Percentiles rank a stretch among this genome's conserved stretches.
These are phyloP conservation scores for Penicillium sp. DNA, from an alignment of 2,329 filamentous ascomycete species.

Conservation along the genomic window DNA sequence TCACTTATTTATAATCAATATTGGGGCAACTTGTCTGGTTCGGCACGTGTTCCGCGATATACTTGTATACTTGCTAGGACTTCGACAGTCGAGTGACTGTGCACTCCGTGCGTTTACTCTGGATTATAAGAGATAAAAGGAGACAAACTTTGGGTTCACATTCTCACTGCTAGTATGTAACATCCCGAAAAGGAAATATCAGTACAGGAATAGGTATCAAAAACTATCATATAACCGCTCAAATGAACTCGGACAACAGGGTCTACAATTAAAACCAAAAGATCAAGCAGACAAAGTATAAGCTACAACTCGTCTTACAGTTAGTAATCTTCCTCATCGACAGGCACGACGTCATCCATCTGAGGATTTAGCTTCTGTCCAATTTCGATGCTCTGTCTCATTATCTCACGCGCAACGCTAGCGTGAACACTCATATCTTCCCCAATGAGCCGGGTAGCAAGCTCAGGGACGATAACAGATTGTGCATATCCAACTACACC, in stretches of 20 bases:
- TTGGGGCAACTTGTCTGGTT: not conserved
- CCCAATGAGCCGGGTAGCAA: constrained; percentile 56
- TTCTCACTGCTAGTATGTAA: not conserved
- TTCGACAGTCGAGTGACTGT: not conserved
- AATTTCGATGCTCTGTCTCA: constrained; percentile 67
- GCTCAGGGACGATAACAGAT: constrained; percentile 74
- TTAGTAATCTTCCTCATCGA: not conserved
- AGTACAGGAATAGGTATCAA: not conserved
- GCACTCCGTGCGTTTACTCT: not conserved
- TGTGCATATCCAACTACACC: constrained; percentile 71
- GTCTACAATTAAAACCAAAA: too few species aligned
- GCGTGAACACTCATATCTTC: constrained; percentile 57
- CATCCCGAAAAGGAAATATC: not conserved
- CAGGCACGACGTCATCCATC: constrained; percentile 54
- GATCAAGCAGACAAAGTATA: not conserved
- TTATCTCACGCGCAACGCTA: constrained; percentile 54
- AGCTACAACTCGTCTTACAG: not conserved
- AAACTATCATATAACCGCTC: not conserved
- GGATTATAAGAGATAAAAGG: not conserved
- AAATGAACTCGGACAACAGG: not conserved
- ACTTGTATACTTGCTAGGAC: not conserved
- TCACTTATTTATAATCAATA: not conserved
- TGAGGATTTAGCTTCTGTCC: constrained; percentile 70
- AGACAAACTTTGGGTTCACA: not conserved
- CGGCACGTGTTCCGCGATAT: not conserved